phyloP scores from a whole-genome alignment of 768 basidiomycete genomes.

The Trametes meyenii region DNA sequence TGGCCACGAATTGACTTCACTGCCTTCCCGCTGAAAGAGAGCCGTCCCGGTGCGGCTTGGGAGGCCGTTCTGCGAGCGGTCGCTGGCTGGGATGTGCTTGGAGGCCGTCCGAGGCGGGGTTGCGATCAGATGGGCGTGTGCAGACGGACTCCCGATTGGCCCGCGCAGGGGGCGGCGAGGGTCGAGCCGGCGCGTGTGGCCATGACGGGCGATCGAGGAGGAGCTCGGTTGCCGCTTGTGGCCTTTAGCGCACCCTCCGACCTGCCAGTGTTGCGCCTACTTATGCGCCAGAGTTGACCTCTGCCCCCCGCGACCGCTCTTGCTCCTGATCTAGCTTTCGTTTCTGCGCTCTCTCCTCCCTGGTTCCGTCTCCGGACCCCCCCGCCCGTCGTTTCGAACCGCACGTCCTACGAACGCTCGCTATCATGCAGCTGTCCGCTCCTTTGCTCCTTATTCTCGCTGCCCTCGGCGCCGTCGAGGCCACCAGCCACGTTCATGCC shows the following conservation, averaged over 20 bases:
- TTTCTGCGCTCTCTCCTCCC: slow-evolving; percentile 3
- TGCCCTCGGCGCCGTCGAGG: slow-evolving; percentile 33
- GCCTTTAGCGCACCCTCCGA: background rate
- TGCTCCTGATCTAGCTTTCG: background rate
- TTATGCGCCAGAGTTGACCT: slow-evolving; percentile 5
- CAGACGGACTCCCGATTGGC: slow-evolving; percentile 2
- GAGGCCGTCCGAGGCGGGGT: background rate
- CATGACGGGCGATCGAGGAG: slow-evolving; percentile 5
- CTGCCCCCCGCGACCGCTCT: background rate
- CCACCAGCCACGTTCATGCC: slow-evolving; percentile 41
- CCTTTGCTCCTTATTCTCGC: slow-evolving; percentile 42
- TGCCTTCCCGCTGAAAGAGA: background rate
- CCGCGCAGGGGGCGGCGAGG: background rate
- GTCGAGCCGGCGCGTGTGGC: background rate
- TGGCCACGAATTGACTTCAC: background rate
- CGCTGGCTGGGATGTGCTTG: background rate
- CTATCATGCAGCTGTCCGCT: slow-evolving; percentile 48
- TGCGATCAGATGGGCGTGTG: background rate
- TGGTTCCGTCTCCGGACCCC: too few relatives aligned
- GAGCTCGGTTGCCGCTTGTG: slow-evolving; percentile 9
- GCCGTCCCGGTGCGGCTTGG: background rate
- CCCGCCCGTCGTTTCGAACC: too few relatives aligned
- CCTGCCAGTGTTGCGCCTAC: background rate
- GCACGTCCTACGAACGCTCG: slow-evolving; percentile 19
- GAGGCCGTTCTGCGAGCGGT: slow-evolving; percentile 12